These are phyloP conservation scores for Aurifilum marmelostoma DNA, from an alignment of 2,329 filamentous ascomycete genomes.

Conservation along the genomic window DNA sequence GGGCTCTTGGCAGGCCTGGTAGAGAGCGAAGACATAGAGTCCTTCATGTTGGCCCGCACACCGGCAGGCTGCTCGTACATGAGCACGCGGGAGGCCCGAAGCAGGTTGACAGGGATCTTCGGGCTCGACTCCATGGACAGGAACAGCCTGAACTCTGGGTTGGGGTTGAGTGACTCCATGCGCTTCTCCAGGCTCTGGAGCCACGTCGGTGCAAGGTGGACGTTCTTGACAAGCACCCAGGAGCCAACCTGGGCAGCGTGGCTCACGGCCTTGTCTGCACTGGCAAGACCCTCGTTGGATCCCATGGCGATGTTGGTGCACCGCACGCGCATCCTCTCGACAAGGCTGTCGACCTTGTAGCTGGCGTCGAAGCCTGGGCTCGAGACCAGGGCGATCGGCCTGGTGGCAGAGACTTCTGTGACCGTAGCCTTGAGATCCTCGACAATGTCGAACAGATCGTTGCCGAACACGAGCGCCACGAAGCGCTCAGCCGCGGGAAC, in stretches of 20 bases:
- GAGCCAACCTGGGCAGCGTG: conserved; percentile 88
- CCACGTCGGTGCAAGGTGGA: conserved; percentile 95
- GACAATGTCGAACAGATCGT: conserved; percentile 77
- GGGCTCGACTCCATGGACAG: conserved; percentile 96
- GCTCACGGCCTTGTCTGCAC: conserved; percentile 92
- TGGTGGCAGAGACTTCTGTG: conserved; percentile 78
- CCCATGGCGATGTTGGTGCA: conserved; percentile 99
- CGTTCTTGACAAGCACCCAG: conserved; percentile 99
- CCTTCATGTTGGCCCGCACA: conserved; percentile 97
- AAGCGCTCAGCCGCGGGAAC: conserved; percentile 93
- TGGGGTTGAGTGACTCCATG: conserved; percentile 91
- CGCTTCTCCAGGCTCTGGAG: conserved; percentile 96
- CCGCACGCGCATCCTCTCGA: conserved; percentile 77
- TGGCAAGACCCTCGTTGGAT: conserved; percentile 90
- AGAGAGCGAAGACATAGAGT: conserved; percentile 84
- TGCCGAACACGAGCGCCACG: conserved; percentile 81
- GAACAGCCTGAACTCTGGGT: conserved; percentile 92
- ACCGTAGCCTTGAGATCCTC: conserved; percentile 87
- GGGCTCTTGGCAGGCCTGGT: conserved; percentile 77
- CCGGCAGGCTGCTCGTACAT: conserved; percentile 99
- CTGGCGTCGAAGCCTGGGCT: conserved; percentile 97
- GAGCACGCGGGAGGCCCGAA: conserved; percentile 89
- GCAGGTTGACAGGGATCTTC: conserved; percentile 94
- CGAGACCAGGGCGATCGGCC: conserved; percentile 89
- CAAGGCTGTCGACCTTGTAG: conserved; percentile 97